Evolutionary conservation across 2,329 filamentous ascomycete species (phyloP).

Genomic region (Diaporthe humulicola): DNA sequence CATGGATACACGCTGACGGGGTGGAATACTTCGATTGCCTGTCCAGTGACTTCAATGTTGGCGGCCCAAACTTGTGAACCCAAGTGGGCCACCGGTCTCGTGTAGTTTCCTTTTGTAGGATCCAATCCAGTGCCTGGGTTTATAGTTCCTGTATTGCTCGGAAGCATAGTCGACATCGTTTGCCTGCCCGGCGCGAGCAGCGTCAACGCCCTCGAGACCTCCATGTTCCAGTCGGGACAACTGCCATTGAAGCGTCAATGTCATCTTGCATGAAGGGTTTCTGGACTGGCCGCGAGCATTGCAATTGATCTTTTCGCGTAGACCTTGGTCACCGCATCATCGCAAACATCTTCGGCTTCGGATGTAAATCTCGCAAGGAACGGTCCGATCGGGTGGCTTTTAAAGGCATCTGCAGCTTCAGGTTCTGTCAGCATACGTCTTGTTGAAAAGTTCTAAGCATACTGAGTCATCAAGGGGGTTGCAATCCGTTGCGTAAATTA

Average conservation of each 20-base stretch:
- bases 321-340: not conserved
- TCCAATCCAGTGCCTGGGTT: not conserved
- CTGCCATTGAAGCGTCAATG: not conserved
- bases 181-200: not conserved
- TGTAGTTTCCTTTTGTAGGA: not conserved
- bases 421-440: not conserved
- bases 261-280: not conserved
- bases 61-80: not conserved
- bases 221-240: not conserved
- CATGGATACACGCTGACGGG: not conserved
- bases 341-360: not conserved
- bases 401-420: constrained; percentile 3
- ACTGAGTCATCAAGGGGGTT: not conserved
- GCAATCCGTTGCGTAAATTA: not conserved
- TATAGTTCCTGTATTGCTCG: not conserved
- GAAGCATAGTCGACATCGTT: not conserved
- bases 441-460: not conserved
- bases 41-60: not conserved
- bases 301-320: not conserved
- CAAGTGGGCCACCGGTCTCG: not conserved
- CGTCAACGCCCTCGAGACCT: not conserved
- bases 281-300: not conserved
- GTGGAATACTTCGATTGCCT: not conserved
- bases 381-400: not conserved
- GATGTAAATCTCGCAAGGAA: not conserved